Percentiles rank a stretch among this genome's conserved stretches.
Conservation (phyloP, 805 yeast species). For the Starmerella apicola region DNA sequence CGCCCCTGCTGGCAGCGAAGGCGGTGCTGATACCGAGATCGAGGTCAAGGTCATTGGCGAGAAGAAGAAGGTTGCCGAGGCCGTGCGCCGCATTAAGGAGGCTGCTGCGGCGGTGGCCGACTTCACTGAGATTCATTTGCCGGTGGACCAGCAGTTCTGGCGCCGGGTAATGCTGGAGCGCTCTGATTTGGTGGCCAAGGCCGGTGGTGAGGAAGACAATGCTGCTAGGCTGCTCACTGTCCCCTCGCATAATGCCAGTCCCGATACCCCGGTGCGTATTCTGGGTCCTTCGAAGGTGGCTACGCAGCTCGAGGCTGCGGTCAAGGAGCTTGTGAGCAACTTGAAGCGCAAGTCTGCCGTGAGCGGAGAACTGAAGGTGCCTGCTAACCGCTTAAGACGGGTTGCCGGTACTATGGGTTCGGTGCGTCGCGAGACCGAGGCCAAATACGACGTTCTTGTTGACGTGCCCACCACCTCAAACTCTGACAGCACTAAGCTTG, state of each 20-base stretch:
- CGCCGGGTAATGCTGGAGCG: slow-evolving; percentile 55
- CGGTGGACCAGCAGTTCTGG: slow-evolving; percentile 63
- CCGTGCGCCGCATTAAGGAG: slow-evolving; percentile 46
- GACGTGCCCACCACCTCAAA: slow-evolving; percentile 44
- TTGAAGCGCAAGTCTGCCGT: slow-evolving; percentile 29
- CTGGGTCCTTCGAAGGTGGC: slow-evolving; percentile 71
- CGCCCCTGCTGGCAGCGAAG: slow-evolving; percentile 2
- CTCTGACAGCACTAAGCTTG: slow-evolving; percentile 26
- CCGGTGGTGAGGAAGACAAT: slow-evolving; percentile 54
- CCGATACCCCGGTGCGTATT: slow-evolving; percentile 36
- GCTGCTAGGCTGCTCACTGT: slow-evolving; percentile 45
- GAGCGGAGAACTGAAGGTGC: slow-evolving; percentile 32
- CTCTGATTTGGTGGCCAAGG: slow-evolving; percentile 59
- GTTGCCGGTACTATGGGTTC: slow-evolving; percentile 75
- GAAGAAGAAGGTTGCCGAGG: slow-evolving; percentile 58
- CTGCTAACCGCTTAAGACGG: slow-evolving; percentile 61
- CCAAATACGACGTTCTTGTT: slow-evolving; percentile 51
- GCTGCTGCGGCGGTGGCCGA: slow-evolving; percentile 58
- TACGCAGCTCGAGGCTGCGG: slow-evolving; percentile 47
- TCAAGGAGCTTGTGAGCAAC: slow-evolving; percentile 46
- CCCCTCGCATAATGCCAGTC: slow-evolving; percentile 49
- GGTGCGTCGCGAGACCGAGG: slow-evolving; percentile 58
- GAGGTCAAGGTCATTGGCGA: slow-evolving; percentile 69
- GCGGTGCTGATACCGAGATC: slow-evolving; percentile 25
- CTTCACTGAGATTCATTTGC: slow-evolving; percentile 42